Conservation (phyloP, 345 rosid species). For the Anacardium occidentale region DNA sequence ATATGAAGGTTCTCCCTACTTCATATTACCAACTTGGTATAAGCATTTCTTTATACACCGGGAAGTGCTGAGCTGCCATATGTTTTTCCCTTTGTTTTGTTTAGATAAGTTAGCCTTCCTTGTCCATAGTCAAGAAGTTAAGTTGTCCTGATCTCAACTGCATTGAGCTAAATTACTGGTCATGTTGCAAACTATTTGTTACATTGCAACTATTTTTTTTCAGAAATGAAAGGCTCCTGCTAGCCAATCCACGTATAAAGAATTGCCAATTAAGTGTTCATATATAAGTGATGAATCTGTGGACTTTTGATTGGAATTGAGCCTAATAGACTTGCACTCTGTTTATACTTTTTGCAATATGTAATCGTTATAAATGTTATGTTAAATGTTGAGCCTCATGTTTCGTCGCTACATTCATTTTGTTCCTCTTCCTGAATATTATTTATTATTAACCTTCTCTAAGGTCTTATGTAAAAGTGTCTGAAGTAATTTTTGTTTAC, state of each 20-base stretch:
- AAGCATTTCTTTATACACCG: background rate
- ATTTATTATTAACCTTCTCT: constrained; percentile 4
- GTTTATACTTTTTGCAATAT: background rate
- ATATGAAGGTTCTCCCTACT: background rate
- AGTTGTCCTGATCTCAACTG: background rate
- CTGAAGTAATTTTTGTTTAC: constrained; percentile 17
- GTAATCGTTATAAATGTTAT: background rate
- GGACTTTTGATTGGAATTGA: background rate
- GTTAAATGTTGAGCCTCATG: background rate
- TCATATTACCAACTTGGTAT: background rate
- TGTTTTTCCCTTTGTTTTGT: too few relatives aligned
- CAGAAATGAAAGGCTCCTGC: too few relatives aligned
- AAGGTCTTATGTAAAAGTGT: constrained; percentile 1
- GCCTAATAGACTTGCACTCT: background rate
- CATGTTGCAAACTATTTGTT: too few relatives aligned
- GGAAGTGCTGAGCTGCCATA: background rate
- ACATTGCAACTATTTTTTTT: too few relatives aligned
- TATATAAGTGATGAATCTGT: background rate
- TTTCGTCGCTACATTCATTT: background rate
- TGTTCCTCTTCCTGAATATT: background rate
- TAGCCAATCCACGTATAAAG: too few relatives aligned
- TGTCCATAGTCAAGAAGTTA: background rate
- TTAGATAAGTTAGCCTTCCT: background rate
- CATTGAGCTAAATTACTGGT: background rate
- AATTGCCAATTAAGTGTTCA: background rate